Evolutionary conservation across 192 early-diverging fungal genomes (phyloP), one percentile per base, ranked within the genome.

Genomic region (Chytriomyces sp.): DNA sequence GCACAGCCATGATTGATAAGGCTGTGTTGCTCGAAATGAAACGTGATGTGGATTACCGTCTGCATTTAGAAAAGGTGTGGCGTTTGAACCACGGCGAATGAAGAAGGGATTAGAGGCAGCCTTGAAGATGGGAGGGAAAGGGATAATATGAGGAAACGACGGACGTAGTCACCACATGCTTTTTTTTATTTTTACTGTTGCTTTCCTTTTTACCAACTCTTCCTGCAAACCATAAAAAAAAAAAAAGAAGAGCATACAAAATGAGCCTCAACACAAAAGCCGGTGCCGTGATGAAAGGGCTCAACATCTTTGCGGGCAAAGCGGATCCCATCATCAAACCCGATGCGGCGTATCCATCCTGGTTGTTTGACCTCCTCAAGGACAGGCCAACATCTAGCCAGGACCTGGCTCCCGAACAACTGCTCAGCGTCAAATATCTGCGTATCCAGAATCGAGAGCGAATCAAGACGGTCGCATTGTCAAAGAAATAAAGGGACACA

Each of bases 321-420:
- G 87, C 89, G 64, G 95, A 98, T 67, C 95, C 95, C 7, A 84
- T 96, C 20, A 93, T 96, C 3, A 84, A 91, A 45, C 89, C 89
- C 16, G 97, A 98, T 75, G 84, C 88, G 0, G 92, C 91, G 75
- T 98, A 98, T 71, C 97, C 95, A 6, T 89, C 87, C 0, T 97
- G 97, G 97, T 88, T 98, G n/a, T 98, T 95, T 95, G 88, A 90
- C 8, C 35, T 35, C 35, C 35, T 35, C 35, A 91, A 95, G 50
- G 79, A 85, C 7, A 66, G 50, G 50, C 59, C 76, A 60, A 49
- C 16, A 69, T 1, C 16, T 11, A 4, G 46, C 69, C 68, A 47
- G 20, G 79, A 77, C 23, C 82, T 47, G 64, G 46, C 77, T 18
- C 60, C 46, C 9, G 80, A 85, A 26, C 82, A 83, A 67, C 66